Evolutionary conservation across 2,329 filamentous ascomycete genomes (phyloP).

Genomic region (Alternaria sp.): DNA sequence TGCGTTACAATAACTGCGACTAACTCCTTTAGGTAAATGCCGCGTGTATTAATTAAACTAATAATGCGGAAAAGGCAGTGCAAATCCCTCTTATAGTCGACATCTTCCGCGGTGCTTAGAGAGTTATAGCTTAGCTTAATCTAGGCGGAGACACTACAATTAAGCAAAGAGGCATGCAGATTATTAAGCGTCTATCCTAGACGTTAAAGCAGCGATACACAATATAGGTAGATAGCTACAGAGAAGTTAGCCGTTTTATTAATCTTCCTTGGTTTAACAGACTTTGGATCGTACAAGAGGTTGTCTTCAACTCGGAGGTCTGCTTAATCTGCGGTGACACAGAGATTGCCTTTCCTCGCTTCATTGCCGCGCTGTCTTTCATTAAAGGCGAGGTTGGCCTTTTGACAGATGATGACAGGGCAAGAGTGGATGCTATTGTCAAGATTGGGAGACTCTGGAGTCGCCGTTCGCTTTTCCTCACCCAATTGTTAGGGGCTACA

Average conservation of each 20-base stretch:
- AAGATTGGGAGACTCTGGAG: neutral
- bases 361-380: neutral
- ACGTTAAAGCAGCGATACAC: accelerated
- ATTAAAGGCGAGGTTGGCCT: accelerated
- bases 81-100: conserved; percentile 22
- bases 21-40: conserved; percentile 20
- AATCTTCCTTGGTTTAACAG: neutral
- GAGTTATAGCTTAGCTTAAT: neutral
- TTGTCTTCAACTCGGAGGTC: neutral
- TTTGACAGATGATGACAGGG: neutral
- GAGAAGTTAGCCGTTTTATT: neutral
- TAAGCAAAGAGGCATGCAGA: neutral
- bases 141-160: neutral
- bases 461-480: neutral
- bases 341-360: neutral
- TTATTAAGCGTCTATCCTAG: neutral
- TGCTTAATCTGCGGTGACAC: neutral
- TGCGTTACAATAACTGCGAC: neutral
- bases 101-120: neutral
- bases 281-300: neutral
- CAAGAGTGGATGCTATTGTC: neutral
- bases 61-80: conserved; percentile 12
- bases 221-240: no score
- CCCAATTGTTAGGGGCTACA: no score
- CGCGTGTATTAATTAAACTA: conserved; percentile 21